phyloP scores from a whole-genome alignment of 164 flowering plant genomes.

The Cinnamomum chago region DNA sequence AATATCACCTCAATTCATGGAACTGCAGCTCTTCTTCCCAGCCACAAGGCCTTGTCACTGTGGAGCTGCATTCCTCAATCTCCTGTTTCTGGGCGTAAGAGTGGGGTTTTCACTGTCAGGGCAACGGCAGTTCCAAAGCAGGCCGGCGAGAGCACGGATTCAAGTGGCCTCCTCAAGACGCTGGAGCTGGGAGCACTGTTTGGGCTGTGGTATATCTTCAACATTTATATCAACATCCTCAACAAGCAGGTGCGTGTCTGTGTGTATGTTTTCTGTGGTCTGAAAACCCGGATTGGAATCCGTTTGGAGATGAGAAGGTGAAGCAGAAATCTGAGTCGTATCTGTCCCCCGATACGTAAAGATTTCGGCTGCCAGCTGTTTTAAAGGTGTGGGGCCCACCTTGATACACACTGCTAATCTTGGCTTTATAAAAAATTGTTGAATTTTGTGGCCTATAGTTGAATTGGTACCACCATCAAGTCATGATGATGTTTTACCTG shows the following conservation, averaged over 20 bases:
- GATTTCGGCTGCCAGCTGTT: not conserved
- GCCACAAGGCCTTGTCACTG: not conserved
- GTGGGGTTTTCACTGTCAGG: not conserved
- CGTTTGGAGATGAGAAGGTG: too few species aligned
- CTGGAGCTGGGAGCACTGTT: not conserved
- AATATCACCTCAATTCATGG: not conserved
- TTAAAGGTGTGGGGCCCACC: not conserved
- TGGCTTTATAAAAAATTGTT: too few species aligned
- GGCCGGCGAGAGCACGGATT: not conserved
- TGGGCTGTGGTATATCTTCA: conserved; percentile 1
- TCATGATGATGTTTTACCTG: too few species aligned
- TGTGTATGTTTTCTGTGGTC: not conserved
- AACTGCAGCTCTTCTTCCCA: not conserved
- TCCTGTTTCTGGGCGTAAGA: too few species aligned
- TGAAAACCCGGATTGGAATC: too few species aligned
- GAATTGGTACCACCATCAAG: too few species aligned
- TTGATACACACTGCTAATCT: too few species aligned
- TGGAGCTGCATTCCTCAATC: not conserved
- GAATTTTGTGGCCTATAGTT: too few species aligned
- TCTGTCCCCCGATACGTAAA: not conserved
- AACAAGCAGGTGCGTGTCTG: not conserved
- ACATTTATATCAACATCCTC: not conserved
- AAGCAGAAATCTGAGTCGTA: not conserved
- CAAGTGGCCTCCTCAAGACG: not conserved
- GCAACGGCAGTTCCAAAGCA: not conserved